A percentile compares a stretch with the other conserved stretches of the same genome.
phyloP scores from a whole-genome alignment of 148 eudicot species.

The Cornus suecica region DNA sequence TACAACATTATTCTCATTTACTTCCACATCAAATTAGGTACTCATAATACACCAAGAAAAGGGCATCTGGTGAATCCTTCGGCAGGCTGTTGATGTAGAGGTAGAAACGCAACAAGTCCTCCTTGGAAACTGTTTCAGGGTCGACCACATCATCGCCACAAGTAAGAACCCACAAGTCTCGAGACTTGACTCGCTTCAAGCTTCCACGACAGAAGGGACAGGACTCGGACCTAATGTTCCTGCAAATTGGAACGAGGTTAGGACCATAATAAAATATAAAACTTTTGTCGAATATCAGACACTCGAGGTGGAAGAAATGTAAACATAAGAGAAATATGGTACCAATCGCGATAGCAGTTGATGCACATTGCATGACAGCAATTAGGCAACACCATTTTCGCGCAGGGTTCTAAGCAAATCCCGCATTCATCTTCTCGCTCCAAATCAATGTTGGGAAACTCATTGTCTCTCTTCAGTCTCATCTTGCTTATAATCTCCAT shows the following conservation, averaged over 20 bases:
- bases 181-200: conserved; percentile 61
- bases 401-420: conserved; percentile 63
- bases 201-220: conserved; percentile 83
- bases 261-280: neutral
- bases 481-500: conserved; percentile 24
- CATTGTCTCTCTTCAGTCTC: conserved; percentile 26
- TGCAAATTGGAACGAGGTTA: conserved; percentile 20
- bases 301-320: neutral
- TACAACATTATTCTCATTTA: conserved; percentile 19
- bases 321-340: conserved; percentile 4
- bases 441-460: conserved; percentile 26
- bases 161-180: conserved; percentile 75
- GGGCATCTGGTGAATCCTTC: conserved; percentile 57
- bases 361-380: conserved; percentile 89
- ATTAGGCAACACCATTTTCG: conserved; percentile 69
- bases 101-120: conserved; percentile 59
- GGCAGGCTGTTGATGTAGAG: conserved; percentile 59
- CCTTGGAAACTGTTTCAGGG: conserved; percentile 42
- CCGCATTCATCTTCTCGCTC: conserved; percentile 83
- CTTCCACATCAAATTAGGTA: conserved; percentile 44
- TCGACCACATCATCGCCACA: conserved; percentile 59
- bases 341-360: conserved; percentile 78
- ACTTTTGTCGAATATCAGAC: neutral
- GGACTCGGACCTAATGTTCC: conserved; percentile 61
- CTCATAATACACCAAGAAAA: conserved; percentile 58